These are phyloP conservation scores for Protea cynaroides DNA, from an alignment of 164 flowering plant genomes.

Conservation along the genomic window DNA sequence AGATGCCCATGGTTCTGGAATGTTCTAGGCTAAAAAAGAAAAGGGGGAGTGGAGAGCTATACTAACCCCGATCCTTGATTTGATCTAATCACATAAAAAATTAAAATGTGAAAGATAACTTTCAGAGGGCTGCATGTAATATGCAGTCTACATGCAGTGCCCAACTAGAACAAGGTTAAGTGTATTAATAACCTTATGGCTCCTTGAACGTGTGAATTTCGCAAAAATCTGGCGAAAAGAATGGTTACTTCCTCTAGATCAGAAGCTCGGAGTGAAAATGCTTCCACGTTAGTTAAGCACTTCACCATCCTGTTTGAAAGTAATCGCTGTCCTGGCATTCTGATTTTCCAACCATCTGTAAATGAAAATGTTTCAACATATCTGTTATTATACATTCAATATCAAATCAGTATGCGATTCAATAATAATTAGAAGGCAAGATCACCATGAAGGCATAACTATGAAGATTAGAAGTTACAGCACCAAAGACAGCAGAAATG, in stretches of 20 bases:
- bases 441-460: not conserved
- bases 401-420: not conserved
- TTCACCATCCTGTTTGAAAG: conserved; percentile 51
- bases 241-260: conserved; percentile 78
- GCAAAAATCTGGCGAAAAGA: conserved; percentile 53
- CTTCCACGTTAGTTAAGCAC: conserved; percentile 78
- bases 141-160: not conserved
- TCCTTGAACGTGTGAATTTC: conserved; percentile 65
- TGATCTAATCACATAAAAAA: too few relatives aligned
- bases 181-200: conserved; percentile 56
- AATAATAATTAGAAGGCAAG: too few relatives aligned
- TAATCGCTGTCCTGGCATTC: conserved; percentile 39
- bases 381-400: not conserved
- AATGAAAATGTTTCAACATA: not conserved
- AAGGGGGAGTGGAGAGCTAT: too few relatives aligned
- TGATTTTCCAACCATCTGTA: conserved; percentile 39
- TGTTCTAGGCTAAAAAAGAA: too few relatives aligned
- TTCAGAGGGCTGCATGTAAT: too few relatives aligned
- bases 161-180: not conserved
- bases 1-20: too few relatives aligned
- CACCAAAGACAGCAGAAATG: too few relatives aligned
- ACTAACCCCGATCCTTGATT: too few relatives aligned
- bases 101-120: too few relatives aligned
- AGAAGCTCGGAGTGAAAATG: conserved; percentile 62
- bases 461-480: too few relatives aligned